phyloP scores from a whole-genome alignment of 768 basidiomycete genomes.

The Gloeopeniophorella convolvens region DNA sequence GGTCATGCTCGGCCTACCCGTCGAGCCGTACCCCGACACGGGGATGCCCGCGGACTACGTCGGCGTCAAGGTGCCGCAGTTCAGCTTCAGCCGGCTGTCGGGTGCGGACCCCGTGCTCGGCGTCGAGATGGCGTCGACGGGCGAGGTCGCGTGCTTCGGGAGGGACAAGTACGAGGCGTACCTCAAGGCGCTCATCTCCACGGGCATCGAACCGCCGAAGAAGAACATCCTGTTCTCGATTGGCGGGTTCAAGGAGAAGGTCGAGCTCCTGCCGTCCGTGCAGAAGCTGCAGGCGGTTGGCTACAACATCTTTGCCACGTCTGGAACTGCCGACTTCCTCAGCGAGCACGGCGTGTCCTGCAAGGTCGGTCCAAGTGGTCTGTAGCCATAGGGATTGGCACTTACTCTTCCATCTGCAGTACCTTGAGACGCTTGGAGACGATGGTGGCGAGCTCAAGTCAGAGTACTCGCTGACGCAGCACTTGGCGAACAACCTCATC shows the following conservation, averaged over 20 bases:
- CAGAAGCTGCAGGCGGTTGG: conserved; percentile 92
- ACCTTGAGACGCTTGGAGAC: conserved; percentile 82
- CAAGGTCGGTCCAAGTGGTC: conserved; percentile 49
- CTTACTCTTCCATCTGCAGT: conserved; percentile 37
- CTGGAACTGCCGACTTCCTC: conserved; percentile 96
- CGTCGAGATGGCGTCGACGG: conserved; percentile 99
- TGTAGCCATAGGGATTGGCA: not conserved
- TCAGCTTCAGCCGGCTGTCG: conserved; percentile 93
- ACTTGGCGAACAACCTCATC: conserved; percentile 93
- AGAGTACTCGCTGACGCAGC: conserved; percentile 95
- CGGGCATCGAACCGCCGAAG: conserved; percentile 90
- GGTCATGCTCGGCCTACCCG: conserved; percentile 90
- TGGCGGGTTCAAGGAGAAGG: conserved; percentile 95
- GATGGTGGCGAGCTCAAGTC: conserved; percentile 81
- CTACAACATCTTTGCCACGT: conserved; percentile 94
- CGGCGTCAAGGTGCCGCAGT: conserved; percentile 99
- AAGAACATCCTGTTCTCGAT: conserved; percentile 98
- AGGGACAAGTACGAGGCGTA: conserved; percentile 98
- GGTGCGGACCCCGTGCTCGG: conserved; percentile 97
- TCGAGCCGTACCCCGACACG: conserved; percentile 84
- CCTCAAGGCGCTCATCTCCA: conserved; percentile 93
- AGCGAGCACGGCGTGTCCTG: conserved; percentile 95
- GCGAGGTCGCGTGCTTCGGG: conserved; percentile 98
- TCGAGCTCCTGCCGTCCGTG: conserved; percentile 91
- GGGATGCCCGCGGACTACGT: conserved; percentile 91